A percentile compares a stretch with the other conserved stretches of the same genome.
These are phyloP conservation scores for Solanum chmielewskii DNA, from an alignment of 257 asterid species.

Conservation along the genomic window DNA sequence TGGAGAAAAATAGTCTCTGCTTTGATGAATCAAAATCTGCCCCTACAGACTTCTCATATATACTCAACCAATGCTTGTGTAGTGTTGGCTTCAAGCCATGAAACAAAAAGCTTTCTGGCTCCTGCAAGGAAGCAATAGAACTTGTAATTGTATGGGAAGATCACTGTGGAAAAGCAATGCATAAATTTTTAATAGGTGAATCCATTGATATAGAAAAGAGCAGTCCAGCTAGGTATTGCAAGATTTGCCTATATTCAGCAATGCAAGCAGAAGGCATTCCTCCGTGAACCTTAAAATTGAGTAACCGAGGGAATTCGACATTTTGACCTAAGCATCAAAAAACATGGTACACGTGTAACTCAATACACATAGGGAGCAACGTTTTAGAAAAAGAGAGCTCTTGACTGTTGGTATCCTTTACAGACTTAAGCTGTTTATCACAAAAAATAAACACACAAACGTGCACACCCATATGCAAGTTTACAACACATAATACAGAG, in stretches of 20 bases:
- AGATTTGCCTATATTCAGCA: neutral
- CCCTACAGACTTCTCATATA: conserved; percentile 45
- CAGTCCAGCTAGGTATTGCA: neutral
- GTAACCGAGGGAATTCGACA: neutral
- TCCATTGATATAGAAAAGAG: neutral
- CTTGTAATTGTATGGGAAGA: neutral
- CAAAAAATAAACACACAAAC: neutral
- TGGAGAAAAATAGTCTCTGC: conserved; percentile 51
- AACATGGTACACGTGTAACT: neutral
- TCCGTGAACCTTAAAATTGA: neutral
- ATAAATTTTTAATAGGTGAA: neutral
- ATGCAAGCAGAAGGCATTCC: neutral
- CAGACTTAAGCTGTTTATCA: neutral
- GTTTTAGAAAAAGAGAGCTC: neutral
- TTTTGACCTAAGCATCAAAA: neutral
- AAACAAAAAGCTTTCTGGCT: conserved; percentile 18
- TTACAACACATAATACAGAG: neutral
- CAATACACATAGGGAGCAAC: neutral
- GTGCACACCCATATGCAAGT: neutral
- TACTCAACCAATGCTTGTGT: conserved; percentile 70
- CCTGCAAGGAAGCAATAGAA: conserved; percentile 29
- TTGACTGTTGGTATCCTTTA: neutral
- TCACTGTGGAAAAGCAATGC: neutral
- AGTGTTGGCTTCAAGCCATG: conserved; percentile 57
- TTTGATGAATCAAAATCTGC: conserved; percentile 55